Base-by-base conservation (phyloP, 2,329 filamentous ascomycete species). In the Penicillium sp. region DNA sequence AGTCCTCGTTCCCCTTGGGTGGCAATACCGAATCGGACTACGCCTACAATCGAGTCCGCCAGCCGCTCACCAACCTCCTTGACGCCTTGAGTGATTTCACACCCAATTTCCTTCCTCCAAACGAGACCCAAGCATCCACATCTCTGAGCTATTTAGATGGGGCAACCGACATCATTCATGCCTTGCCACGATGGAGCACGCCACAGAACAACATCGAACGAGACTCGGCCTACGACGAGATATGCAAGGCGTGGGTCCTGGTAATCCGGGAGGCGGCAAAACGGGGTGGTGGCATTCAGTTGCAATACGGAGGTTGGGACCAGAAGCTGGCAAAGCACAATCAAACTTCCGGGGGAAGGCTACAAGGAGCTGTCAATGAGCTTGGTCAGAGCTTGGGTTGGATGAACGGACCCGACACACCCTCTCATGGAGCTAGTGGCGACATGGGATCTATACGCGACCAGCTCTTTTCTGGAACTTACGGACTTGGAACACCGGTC, bases 61-160 rank as follows among this genome's bases (percentile, higher is more conserved):
- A 91, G 57, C 82, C 87, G 31, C 78, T 97, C 14, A 75, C 83
- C 22, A 84, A 89, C 50, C 80, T 99, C 19, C 82, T 96, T 52
- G 89, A 96, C 51, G 90, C 93, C 36, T 79, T 99, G 37, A 86
- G 87, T 67, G 93, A 99, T 66, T 99, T 95, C 67, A 97, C 91
- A 0, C 89, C 90, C 3, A 90, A 97, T 69, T 99, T 95, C 64
- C 82, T 99, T 2, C 93, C 93, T 11, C 93, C 93, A 0, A 87
- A 88, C 64, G 93, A 99, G 73, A 77, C 81, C 2, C 91, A 96
- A 66, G 77, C 88, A n/a, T 84, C 85, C 27, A 80, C 86, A 12
- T 95, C 91, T 2, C 78, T 99, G 40, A 84, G 85, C 62, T 99
- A 91, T 65, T 80, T 99, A 19, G 89, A 99, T 59, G 87, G 86